Evolutionary conservation across 192 early-diverging fungal species (phyloP).

Genomic region (Funneliformis geosporum): DNA sequence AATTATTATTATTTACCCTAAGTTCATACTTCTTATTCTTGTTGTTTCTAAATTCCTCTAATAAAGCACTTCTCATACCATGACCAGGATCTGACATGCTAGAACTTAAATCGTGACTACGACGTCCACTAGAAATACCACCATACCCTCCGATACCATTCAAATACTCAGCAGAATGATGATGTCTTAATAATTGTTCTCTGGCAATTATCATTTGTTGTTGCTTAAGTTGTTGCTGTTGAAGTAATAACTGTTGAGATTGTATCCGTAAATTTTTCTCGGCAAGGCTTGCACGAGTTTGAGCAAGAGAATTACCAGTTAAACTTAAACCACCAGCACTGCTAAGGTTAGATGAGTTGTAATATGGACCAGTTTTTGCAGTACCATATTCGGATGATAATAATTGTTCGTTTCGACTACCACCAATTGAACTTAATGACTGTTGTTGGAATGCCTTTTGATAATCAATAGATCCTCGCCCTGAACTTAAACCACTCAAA

Average conservation of each 20-base stretch:
- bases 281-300: constrained; percentile 30
- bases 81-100: constrained; percentile 53
- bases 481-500: constrained; percentile 26
- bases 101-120: constrained; percentile 38
- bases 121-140: constrained; percentile 33
- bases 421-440: constrained; percentile 37
- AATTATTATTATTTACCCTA: constrained; percentile 54
- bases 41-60: constrained; percentile 97
- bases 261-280: constrained; percentile 59
- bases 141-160: constrained; percentile 32
- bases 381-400: constrained; percentile 35
- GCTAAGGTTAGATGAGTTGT: constrained; percentile 30
- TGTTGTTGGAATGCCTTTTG: constrained; percentile 49
- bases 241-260: constrained; percentile 50
- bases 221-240: constrained; percentile 51
- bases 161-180: constrained; percentile 44
- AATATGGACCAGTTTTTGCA: constrained; percentile 33
- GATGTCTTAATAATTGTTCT: constrained; percentile 56
- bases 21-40: constrained; percentile 97
- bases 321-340: constrained; percentile 37
- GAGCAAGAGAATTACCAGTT: constrained; percentile 28
- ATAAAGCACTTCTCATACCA: constrained; percentile 75
- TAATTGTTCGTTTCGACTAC: constrained; percentile 24
- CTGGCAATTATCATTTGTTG: constrained; percentile 43
- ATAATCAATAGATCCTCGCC: constrained; percentile 38